Evolutionary conservation across 208 protist genomes (phyloP).

Genomic region (Leishmania arabica): DNA sequence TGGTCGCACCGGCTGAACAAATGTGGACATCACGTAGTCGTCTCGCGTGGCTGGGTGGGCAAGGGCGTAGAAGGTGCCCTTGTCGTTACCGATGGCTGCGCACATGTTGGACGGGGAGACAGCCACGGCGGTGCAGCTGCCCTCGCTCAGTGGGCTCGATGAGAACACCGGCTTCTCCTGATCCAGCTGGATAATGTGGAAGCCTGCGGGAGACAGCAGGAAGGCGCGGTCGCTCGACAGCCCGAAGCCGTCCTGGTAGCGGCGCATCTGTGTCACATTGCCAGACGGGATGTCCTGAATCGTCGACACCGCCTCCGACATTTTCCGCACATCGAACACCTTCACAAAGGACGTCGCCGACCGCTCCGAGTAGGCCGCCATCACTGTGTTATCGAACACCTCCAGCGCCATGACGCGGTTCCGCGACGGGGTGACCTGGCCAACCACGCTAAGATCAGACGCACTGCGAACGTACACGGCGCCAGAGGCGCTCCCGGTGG

Average conservation of each 20-base stretch:
- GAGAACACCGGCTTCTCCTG: constrained; percentile 62
- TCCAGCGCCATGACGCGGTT: constrained; percentile 79
- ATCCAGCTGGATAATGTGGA: constrained; percentile 84
- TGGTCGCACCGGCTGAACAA: constrained; percentile 61
- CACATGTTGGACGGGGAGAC: constrained; percentile 82
- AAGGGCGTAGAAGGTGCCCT: constrained; percentile 77
- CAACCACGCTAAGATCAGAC: constrained; percentile 48
- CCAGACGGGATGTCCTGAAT: constrained; percentile 68
- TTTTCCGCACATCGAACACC: constrained; percentile 83
- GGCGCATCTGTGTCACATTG: constrained; percentile 71
- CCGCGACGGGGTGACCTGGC: constrained; percentile 43
- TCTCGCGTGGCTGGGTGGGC: constrained; percentile 71
- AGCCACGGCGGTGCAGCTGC: constrained; percentile 61
- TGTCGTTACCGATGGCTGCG: constrained; percentile 88
- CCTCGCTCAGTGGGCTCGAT: constrained; percentile 55
- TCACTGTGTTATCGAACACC: constrained; percentile 78
- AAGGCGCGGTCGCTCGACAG: constrained; percentile 60
- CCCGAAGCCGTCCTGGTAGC: constrained; percentile 76
- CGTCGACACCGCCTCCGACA: constrained; percentile 58
- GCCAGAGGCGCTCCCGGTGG: constrained; percentile 68
- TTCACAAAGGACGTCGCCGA: constrained; percentile 72
- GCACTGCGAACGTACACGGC: constrained; percentile 61
- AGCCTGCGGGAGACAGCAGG: constrained; percentile 67
- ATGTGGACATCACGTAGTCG: constrained; percentile 83
- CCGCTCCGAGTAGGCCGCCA: constrained; percentile 71